Conservation (phyloP, 257 asterid genomes). For the Nicotiana benthamiana region DNA sequence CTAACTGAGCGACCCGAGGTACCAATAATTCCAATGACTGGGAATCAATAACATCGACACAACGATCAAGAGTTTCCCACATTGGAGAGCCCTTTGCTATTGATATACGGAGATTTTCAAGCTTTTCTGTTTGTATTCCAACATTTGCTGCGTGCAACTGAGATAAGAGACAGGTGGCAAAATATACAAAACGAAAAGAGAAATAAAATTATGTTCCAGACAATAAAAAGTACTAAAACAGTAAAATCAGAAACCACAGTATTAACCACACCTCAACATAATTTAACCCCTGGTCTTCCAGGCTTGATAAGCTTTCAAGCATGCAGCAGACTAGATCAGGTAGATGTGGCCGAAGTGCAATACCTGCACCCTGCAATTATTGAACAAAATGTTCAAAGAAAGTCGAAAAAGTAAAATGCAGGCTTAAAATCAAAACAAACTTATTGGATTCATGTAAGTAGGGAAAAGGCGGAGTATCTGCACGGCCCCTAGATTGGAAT, state of each 20-base stretch:
- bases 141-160: constrained; percentile 91
- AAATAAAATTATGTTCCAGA: background rate
- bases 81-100: constrained; percentile 91
- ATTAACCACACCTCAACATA: constrained; percentile 74
- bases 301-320: constrained; percentile 98
- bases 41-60: constrained; percentile 82
- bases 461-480: background rate
- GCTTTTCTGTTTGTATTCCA: constrained; percentile 93
- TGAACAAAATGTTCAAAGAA: constrained; percentile 1
- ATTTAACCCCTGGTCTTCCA: constrained; percentile 96
- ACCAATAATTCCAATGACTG: constrained; percentile 68
- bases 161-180: constrained; percentile 5
- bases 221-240: background rate
- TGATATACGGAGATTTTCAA: constrained; percentile 82
- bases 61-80: constrained; percentile 98
- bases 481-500: background rate
- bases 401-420: background rate
- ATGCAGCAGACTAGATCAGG: constrained; percentile 93
- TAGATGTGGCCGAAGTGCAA: constrained; percentile 83
- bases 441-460: background rate
- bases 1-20: constrained; percentile 84
- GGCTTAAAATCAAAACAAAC: background rate
- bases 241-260: constrained; percentile 4
- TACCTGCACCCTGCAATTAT: constrained; percentile 75
- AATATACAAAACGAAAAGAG: background rate